phyloP scores from a whole-genome alignment of 2,329 filamentous ascomycete species.

The Aspergillus flavus region DNA sequence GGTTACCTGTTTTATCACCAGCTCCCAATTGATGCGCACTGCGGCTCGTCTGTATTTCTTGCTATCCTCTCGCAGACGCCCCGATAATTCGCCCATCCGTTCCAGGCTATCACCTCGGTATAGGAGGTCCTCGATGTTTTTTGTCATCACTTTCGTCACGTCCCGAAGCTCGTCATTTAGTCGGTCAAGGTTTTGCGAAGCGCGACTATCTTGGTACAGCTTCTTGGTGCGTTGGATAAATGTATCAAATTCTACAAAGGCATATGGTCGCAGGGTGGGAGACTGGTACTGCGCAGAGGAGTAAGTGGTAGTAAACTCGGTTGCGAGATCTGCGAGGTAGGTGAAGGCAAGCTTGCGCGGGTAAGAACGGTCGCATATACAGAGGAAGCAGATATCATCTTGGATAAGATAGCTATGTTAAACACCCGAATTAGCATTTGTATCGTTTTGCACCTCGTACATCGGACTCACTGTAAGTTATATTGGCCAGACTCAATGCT shows the following conservation, averaged over 20 bases:
- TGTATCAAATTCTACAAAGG: constrained; percentile 96
- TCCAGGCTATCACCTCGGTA: constrained; percentile 94
- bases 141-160: constrained; percentile 99
- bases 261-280: constrained; percentile 81
- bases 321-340: constrained; percentile 88
- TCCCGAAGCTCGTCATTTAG: constrained; percentile 96
- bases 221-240: constrained; percentile 93
- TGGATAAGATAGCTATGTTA: constrained; percentile 75
- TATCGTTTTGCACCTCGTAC: too few species aligned
- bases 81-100: constrained; percentile 94
- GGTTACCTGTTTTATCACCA: constrained; percentile 81
- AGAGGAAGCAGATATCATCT: constrained; percentile 83
- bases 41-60: constrained; percentile 92
- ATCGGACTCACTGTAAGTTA: constrained; percentile 73
- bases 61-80: constrained; percentile 83
- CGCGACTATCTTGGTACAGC: constrained; percentile 89
- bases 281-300: constrained; percentile 71
- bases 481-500: constrained; percentile 84
- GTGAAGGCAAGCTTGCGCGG: constrained; percentile 98
- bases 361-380: constrained; percentile 91
- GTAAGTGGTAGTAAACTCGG: constrained; percentile 90
- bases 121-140: constrained; percentile 97
- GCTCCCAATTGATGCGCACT: constrained; percentile 96
- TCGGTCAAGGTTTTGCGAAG: constrained; percentile 89
- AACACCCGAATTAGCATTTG: background rate